phyloP scores from a whole-genome alignment of 805 yeast genomes.

The Cyberlindnera euphorbiae region DNA sequence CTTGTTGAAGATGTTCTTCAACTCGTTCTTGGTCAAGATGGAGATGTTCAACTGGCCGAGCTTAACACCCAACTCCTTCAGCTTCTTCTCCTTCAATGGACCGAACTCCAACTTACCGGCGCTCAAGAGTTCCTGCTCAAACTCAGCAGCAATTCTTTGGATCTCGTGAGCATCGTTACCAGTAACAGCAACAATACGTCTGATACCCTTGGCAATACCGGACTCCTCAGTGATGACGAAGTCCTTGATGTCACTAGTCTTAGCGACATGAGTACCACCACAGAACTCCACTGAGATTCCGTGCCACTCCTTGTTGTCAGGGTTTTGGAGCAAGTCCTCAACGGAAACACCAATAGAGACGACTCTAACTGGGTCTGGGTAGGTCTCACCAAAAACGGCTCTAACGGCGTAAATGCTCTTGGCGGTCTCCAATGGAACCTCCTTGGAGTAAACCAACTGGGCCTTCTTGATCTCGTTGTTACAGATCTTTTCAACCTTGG shows the following conservation, averaged over 20 bases:
- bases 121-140: constrained; percentile 52
- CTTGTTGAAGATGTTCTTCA: constrained; percentile 68
- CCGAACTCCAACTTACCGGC: constrained; percentile 67
- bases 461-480: constrained; percentile 69
- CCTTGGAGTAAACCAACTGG: constrained; percentile 72
- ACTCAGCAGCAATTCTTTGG: constrained; percentile 77
- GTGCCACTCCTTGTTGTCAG: constrained; percentile 71
- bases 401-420: constrained; percentile 77
- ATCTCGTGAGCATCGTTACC: constrained; percentile 89
- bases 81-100: constrained; percentile 69
- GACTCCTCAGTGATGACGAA: constrained; percentile 88
- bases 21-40: constrained; percentile 69
- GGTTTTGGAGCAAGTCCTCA: constrained; percentile 69
- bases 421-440: constrained; percentile 72
- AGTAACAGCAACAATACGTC: constrained; percentile 96
- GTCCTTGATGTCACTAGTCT: constrained; percentile 90
- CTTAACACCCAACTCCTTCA: constrained; percentile 80
- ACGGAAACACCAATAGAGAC: constrained; percentile 93
- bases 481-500: constrained; percentile 68
- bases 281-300: constrained; percentile 88
- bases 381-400: constrained; percentile 98
- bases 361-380: constrained; percentile 98
- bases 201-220: constrained; percentile 97
- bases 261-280: constrained; percentile 96
- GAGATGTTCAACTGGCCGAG: constrained; percentile 81